Evolutionary conservation across 2,329 filamentous ascomycete genomes (phyloP).

Genomic region (Paecilomyces variotii): DNA sequence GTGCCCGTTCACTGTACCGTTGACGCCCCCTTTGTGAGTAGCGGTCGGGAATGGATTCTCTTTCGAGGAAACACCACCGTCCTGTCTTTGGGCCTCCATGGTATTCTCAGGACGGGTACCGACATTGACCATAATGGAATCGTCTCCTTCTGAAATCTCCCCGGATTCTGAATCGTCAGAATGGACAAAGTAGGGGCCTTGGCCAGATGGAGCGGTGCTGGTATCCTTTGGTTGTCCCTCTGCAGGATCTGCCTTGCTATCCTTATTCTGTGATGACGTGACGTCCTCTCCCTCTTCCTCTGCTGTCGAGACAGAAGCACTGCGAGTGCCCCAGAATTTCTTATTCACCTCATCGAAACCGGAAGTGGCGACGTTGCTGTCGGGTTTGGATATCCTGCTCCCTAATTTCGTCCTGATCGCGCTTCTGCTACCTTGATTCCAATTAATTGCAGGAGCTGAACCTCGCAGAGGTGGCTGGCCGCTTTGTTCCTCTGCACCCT

Average conservation of each 20-base stretch:
- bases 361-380: constrained; percentile 9
- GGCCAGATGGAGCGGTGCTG: not conserved
- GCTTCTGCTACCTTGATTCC: constrained; percentile 37
- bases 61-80: not conserved
- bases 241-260: not conserved
- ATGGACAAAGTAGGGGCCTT: constrained; percentile 13
- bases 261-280: not conserved
- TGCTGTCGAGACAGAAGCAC: constrained; percentile 20
- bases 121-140: constrained; percentile 37
- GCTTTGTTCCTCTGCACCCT: constrained; percentile 4
- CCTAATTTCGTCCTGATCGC: constrained; percentile 37
- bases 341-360: constrained; percentile 29
- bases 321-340: constrained; percentile 30
- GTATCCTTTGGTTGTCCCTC: not conserved
- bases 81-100: not conserved
- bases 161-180: constrained; percentile 19
- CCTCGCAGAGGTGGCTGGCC: constrained; percentile 14
- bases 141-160: constrained; percentile 27
- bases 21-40: constrained; percentile 14
- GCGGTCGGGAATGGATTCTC: constrained; percentile 9
- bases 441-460: constrained; percentile 28
- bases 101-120: constrained; percentile 13
- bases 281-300: constrained; percentile 7
- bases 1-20: not conserved
- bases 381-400: constrained; percentile 14